These are phyloP conservation scores for Neurospora sp. DNA, from an alignment of 495 filamentous ascomycete species.

Conservation along the genomic window DNA sequence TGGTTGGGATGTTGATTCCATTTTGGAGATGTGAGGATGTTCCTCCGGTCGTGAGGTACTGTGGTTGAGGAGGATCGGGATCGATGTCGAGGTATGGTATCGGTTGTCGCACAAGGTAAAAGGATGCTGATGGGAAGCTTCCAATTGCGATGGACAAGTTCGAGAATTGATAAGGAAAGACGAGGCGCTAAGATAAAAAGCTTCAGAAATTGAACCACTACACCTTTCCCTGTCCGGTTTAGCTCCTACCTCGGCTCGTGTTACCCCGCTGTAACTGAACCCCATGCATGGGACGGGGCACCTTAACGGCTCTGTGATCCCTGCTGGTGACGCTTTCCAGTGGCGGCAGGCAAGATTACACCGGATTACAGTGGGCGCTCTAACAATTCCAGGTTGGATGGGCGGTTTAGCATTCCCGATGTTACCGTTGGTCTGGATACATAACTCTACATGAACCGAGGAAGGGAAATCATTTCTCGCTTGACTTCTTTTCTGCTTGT, in stretches of 20 bases:
- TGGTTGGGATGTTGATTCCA: constrained; percentile 8
- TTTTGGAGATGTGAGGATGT: neutral
- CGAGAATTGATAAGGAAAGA: neutral
- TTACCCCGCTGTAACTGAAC: constrained; percentile 6
- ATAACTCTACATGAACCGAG: neutral
- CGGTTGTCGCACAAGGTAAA: neutral
- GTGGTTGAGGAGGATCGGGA: neutral
- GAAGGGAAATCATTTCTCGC: neutral
- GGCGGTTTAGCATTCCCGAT: neutral
- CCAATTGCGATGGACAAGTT: neutral
- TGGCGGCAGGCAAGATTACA: neutral
- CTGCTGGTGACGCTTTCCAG: neutral
- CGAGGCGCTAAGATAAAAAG: neutral
- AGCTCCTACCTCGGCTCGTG: constrained; percentile 6
- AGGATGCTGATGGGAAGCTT: neutral
- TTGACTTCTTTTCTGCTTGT: neutral
- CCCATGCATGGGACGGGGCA: neutral
- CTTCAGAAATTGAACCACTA: neutral
- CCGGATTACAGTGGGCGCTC: neutral
- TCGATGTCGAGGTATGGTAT: neutral
- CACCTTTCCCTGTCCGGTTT: constrained; percentile 1
- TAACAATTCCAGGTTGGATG: neutral
- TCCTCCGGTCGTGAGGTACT: neutral
- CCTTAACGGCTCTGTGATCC: neutral
- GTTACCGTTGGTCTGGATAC: neutral